Evolutionary conservation across 257 asterid species (phyloP), one percentile per base, ranked within the genome.

Genomic region (Oldenlandia corymbosa): DNA sequence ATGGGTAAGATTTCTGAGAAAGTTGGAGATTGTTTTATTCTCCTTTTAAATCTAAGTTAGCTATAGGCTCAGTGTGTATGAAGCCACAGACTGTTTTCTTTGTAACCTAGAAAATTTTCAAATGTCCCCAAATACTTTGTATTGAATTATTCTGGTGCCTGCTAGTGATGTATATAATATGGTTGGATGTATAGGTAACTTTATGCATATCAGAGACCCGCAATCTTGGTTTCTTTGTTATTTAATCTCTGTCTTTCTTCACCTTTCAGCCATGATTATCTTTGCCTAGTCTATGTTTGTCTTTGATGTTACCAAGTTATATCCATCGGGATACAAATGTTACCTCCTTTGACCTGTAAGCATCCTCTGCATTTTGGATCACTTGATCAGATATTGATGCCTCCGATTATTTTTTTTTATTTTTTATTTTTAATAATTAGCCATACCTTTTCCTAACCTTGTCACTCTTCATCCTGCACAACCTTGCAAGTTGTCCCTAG

Each of bases 1-100:
- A 82, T 14, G 99, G 94, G 99, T 92, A 73, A 79, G 87, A 68
- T 71, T 53, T 28, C 12, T 69, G 31, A 7, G 14, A 16, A 50
- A 37, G 17, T 67, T 31, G 34, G 9, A 17, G 1, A 17, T 62
- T 46, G 26, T 20, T 12, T 27, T 66, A 20, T 42, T 39, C 5
- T 36, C 16, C 37, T 49, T 32, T 13, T 21, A 20, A 16, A 57
- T 58, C 48, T 57, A 56, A 27, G 37, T 45, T 28, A 24, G 55
- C 23, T 14, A 21, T 10, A 66, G n/a, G 4, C 36, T n/a, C 41
- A 30, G 12, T 41, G n/a, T 21, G 6, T 8, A 14, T 23, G 13
- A 42, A 42, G 16, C 17, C 10, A 20, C 13, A 46, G 57, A 46
- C 42, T 18, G 6, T 32, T n/a, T n/a, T n/a, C n/a, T 45, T 31